phyloP scores from a whole-genome alignment of 202 grass and related monocot genomes.

The Setaria italica region DNA sequence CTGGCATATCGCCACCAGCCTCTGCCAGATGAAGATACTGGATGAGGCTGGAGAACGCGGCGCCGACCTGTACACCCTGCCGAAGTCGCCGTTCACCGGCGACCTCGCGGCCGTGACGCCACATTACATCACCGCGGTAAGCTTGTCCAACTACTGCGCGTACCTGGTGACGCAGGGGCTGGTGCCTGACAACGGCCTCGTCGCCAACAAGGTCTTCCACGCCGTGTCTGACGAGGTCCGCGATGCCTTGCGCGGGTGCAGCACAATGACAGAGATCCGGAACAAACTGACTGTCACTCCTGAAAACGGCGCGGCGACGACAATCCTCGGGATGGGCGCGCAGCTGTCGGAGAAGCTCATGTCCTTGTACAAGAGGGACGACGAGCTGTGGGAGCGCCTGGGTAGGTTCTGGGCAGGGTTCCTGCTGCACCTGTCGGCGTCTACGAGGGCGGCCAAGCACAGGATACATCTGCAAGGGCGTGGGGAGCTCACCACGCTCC shows the following conservation, averaged over 20 bases:
- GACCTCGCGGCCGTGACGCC: neutral
- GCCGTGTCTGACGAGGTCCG: too few species aligned
- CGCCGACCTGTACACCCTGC: neutral
- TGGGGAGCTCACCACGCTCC: neutral
- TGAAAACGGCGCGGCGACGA: too few species aligned
- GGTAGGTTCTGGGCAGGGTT: neutral
- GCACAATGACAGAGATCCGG: too few species aligned
- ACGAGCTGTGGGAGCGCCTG: neutral
- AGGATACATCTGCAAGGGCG: neutral
- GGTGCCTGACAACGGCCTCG: constrained; percentile 29
- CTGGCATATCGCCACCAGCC: too few species aligned
- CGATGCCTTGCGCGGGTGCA: too few species aligned
- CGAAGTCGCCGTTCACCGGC: accelerated
- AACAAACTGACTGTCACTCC: too few species aligned
- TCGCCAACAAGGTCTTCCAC: neutral
- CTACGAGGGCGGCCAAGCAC: neutral
- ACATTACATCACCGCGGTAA: neutral
- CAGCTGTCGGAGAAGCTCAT: neutral
- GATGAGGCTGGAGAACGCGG: too few species aligned
- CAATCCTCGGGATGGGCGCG: neutral
- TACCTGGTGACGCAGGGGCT: neutral
- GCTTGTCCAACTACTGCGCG: constrained; percentile 37
- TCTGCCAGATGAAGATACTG: too few species aligned
- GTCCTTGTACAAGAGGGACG: accelerated
- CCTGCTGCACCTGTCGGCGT: constrained; percentile 2